Evolutionary conservation across 2,329 filamentous ascomycete genomes (phyloP).

Genomic region (Aspergillus cejpii): DNA sequence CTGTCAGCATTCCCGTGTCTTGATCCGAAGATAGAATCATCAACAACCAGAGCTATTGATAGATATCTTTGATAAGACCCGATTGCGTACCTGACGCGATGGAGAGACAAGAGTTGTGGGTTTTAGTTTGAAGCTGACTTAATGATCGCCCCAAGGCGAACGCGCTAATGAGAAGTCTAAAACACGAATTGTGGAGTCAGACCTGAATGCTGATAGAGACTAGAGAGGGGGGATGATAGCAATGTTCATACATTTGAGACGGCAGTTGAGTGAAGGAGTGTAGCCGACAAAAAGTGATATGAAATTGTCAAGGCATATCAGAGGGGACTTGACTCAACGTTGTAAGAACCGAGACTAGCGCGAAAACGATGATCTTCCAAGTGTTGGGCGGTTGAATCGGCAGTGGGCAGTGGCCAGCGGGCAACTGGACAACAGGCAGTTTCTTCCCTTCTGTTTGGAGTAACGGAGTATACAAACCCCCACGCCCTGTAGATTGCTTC

Average conservation of each 20-base stretch:
- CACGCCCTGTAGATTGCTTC: background rate
- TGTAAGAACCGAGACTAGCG: background rate
- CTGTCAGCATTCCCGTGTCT: background rate
- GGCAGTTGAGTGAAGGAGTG: background rate
- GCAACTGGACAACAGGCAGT: no score
- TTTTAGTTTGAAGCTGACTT: slow-evolving; percentile 10
- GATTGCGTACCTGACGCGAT: slow-evolving; percentile 7
- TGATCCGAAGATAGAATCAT: slow-evolving; percentile 1
- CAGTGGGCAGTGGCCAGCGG: no score
- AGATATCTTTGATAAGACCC: background rate
- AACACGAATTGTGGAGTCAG: slow-evolving; percentile 13
- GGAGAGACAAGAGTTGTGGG: slow-evolving; percentile 6
- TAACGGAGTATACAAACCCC: no score
- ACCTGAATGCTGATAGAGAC: slow-evolving; percentile 1
- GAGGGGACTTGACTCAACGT: background rate
- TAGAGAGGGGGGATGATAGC: background rate
- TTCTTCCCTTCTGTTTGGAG: no score
- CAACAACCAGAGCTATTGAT: background rate
- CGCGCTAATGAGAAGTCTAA: slow-evolving; percentile 12
- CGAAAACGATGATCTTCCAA: slow-evolving; percentile 10
- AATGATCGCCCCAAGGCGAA: slow-evolving; percentile 12
- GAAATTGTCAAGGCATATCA: background rate
- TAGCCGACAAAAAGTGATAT: background rate
- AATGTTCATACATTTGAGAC: background rate
- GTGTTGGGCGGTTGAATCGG: slow-evolving; percentile 15